phyloP scores from a whole-genome alignment of 805 yeast genomes.

The Kodamaea neixiangensis region DNA sequence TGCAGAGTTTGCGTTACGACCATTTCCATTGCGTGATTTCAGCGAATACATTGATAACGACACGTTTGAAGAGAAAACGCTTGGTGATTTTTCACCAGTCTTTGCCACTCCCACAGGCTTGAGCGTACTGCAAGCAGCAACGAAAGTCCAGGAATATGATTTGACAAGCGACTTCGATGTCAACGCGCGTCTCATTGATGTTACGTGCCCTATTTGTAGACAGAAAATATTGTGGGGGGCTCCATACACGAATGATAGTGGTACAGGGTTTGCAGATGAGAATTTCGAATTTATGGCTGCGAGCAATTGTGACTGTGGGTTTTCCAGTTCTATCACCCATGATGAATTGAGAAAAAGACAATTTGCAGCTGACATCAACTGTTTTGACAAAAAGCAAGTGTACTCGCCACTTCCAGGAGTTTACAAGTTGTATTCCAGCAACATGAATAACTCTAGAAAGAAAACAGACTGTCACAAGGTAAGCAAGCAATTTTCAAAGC shows the following conservation, averaged over 20 bases:
- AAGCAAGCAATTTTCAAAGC: neutral
- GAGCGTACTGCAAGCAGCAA: neutral
- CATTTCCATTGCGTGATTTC: conserved; percentile 21
- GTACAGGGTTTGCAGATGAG: conserved; percentile 18
- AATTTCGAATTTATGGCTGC: conserved; percentile 7
- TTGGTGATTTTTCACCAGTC: neutral
- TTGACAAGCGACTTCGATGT: neutral
- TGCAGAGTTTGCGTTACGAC: conserved; percentile 16
- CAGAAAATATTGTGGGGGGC: neutral
- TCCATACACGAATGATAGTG: conserved; percentile 14
- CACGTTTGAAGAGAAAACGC: conserved; percentile 11
- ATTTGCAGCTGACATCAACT: neutral
- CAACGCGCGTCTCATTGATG: conserved; percentile 1
- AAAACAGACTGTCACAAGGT: neutral
- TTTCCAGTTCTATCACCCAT: conserved; percentile 1
- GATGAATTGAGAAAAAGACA: conserved; percentile 6
- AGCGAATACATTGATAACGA: conserved; percentile 13
- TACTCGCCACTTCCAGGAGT: conserved; percentile 10
- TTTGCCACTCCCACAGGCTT: neutral
- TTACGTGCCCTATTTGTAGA: conserved; percentile 5
- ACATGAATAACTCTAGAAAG: neutral
- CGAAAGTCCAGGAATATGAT: neutral
- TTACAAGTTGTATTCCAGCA: conserved; percentile 11
- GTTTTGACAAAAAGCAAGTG: neutral
- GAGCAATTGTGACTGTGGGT: neutral